Evolutionary conservation across 1,139 yeast species (phyloP).

Genomic region (Blastobotrys indianensis): DNA sequence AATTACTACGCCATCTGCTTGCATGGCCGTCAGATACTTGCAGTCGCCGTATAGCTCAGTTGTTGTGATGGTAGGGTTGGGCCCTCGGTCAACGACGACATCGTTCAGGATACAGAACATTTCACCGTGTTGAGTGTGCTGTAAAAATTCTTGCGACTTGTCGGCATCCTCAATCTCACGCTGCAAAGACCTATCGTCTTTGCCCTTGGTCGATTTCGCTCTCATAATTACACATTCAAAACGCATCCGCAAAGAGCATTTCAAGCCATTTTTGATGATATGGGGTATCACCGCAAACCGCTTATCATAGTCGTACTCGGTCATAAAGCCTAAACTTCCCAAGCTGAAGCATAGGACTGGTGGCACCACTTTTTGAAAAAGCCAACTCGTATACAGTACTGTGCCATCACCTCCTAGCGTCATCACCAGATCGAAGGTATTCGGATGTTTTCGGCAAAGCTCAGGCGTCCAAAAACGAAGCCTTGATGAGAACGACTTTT

Average conservation of each 20-base stretch:
- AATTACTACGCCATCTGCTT: conserved; percentile 80
- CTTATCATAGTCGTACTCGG: conserved; percentile 66
- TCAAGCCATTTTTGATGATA: conserved; percentile 56
- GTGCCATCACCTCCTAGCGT: conserved; percentile 88
- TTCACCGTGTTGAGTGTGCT: conserved; percentile 32
- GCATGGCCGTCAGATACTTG: conserved; percentile 72
- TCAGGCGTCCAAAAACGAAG: conserved; percentile 56
- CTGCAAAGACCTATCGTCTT: conserved; percentile 27
- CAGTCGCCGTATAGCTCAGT: conserved; percentile 73
- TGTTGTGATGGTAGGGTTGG: conserved; percentile 71
- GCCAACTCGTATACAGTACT: conserved; percentile 59
- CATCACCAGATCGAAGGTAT: conserved; percentile 48
- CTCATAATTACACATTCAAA: conserved; percentile 70
- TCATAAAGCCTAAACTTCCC: conserved; percentile 78
- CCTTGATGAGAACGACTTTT: conserved; percentile 37
- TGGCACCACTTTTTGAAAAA: conserved; percentile 65
- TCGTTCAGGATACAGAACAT: conserved; percentile 71
- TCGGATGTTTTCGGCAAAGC: conserved; percentile 44
- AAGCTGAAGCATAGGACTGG: conserved; percentile 77
- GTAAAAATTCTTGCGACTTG: conserved; percentile 22
- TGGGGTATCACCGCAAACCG: conserved; percentile 47
- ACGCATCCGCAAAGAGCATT: conserved; percentile 67
- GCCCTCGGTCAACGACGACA: conserved; percentile 78
- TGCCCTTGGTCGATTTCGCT: conserved; percentile 24
- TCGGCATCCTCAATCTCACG: conserved; percentile 33